Percentiles rank a stretch among this genome's conserved stretches.
Evolutionary conservation across 2,329 filamentous ascomycete genomes (phyloP).

Genomic region (Phoma herbarum): DNA sequence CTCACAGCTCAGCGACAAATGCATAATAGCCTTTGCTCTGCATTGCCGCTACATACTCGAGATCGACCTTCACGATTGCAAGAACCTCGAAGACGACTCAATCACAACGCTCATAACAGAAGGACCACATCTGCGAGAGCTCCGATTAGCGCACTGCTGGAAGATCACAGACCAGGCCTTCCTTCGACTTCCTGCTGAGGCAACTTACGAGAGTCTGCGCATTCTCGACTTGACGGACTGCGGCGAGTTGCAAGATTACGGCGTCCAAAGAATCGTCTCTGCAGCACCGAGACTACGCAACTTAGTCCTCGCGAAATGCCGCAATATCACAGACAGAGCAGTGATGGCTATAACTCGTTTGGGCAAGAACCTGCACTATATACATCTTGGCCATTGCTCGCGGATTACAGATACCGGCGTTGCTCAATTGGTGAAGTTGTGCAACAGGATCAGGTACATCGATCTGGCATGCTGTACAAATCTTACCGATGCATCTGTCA

Average conservation of each 20-base stretch:
- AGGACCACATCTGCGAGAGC: slow-evolving; percentile 84
- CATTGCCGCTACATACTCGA: slow-evolving; percentile 94
- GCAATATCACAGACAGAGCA: slow-evolving; percentile 87
- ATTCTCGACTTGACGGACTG: slow-evolving; percentile 96
- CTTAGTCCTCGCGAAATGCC: slow-evolving; percentile 92
- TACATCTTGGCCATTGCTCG: slow-evolving; percentile 92
- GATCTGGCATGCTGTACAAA: slow-evolving; percentile 94
- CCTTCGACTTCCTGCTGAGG: slow-evolving; percentile 73
- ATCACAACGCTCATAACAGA: slow-evolving; percentile 81
- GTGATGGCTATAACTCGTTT: slow-evolving; percentile 87
- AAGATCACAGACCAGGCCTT: slow-evolving; percentile 90
- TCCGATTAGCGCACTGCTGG: slow-evolving; percentile 85
- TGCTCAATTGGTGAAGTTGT: slow-evolving; percentile 80
- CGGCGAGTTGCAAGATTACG: slow-evolving; percentile 80
- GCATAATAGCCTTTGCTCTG: slow-evolving; percentile 84
- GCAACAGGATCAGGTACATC: slow-evolving; percentile 96
- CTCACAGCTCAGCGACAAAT: slow-evolving; percentile 79
- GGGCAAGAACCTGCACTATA: slow-evolving; percentile 95
- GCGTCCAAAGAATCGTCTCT: slow-evolving; percentile 86
- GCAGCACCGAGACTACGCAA: slow-evolving; percentile 89
- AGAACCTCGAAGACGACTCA: slow-evolving; percentile 80
- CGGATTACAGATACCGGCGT: slow-evolving; percentile 92
- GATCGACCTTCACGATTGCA: slow-evolving; percentile 91
- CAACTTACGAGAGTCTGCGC: slow-evolving; percentile 83
- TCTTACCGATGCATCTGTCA: slow-evolving; percentile 87